Percentiles rank a stretch among this genome's conserved stretches.
Conservation (phyloP, 2,329 filamentous ascomycete species). For the Colletotrichum falcatum region DNA sequence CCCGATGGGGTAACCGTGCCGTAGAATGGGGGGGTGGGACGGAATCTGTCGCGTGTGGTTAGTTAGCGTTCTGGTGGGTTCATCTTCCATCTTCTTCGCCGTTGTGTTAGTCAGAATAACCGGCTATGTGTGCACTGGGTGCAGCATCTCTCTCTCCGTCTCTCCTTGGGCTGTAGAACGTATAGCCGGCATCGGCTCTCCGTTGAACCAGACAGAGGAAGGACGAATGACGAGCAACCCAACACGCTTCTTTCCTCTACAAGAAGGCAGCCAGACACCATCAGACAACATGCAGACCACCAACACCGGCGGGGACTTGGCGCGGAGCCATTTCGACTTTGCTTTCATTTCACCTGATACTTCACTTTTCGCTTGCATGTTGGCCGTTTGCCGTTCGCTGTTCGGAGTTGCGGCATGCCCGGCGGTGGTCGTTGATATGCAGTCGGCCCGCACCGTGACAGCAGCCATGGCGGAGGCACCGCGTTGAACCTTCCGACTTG, state of each 20-base stretch:
- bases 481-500: not conserved
- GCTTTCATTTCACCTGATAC: constrained; percentile 48
- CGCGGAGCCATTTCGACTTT: constrained; percentile 67
- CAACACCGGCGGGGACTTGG: constrained; percentile 68
- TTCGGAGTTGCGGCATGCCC: not conserved
- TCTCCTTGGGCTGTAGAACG: too few species aligned
- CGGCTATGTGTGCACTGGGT: not conserved
- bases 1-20: not conserved
- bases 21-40: not conserved
- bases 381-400: not conserved
- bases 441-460: too few species aligned
- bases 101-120: not conserved
- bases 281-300: constrained; percentile 58
- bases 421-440: not conserved
- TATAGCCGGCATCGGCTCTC: not conserved
- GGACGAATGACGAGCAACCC: not conserved
- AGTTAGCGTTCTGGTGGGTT: not conserved
- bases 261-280: not conserved
- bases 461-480: not conserved
- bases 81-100: too few species aligned
- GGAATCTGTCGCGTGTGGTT: not conserved
- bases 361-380: not conserved
- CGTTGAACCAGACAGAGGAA: not conserved
- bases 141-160: too few species aligned
- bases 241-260: not conserved